Conservation (phyloP, 495 filamentous ascomycete species). For the Penicillium dipodomyicola region DNA sequence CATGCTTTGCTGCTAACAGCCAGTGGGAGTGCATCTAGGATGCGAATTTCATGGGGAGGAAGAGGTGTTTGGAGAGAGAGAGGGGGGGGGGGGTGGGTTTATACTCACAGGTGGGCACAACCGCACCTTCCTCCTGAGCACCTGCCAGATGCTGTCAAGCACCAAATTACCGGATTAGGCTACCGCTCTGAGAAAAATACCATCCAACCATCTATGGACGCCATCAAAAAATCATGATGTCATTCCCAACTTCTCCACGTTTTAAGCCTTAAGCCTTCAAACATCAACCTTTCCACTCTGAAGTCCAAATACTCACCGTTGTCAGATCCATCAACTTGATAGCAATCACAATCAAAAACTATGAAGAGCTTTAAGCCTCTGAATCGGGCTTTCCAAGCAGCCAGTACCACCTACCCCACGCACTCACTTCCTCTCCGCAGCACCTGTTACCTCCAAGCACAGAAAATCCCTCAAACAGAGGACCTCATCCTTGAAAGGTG, state of each 20-base stretch:
- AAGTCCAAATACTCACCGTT: neutral
- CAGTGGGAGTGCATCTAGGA: too few relatives aligned
- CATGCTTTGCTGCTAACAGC: too few relatives aligned
- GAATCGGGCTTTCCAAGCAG: neutral
- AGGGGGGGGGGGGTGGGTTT: too few relatives aligned
- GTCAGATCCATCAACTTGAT: neutral
- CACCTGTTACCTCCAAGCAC: neutral
- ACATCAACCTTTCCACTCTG: neutral
- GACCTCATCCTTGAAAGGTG: conserved; percentile 21
- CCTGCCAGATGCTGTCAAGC: too few relatives aligned
- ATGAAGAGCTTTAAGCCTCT: conserved; percentile 3
- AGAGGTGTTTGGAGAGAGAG: too few relatives aligned
- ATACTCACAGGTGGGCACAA: too few relatives aligned
- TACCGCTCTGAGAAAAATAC: too few relatives aligned
- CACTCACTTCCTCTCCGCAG: neutral
- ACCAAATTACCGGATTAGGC: too few relatives aligned
- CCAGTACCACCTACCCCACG: neutral
- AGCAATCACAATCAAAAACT: neutral
- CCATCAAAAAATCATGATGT: conserved; percentile 5
- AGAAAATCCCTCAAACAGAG: neutral
- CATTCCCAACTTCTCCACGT: neutral
- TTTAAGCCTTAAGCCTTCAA: neutral
- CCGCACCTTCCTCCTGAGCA: too few relatives aligned
- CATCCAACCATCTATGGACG: too few relatives aligned
- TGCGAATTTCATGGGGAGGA: too few relatives aligned